phyloP scores from a whole-genome alignment of 2,329 filamentous ascomycete genomes.

The Microsporum audouinii region DNA sequence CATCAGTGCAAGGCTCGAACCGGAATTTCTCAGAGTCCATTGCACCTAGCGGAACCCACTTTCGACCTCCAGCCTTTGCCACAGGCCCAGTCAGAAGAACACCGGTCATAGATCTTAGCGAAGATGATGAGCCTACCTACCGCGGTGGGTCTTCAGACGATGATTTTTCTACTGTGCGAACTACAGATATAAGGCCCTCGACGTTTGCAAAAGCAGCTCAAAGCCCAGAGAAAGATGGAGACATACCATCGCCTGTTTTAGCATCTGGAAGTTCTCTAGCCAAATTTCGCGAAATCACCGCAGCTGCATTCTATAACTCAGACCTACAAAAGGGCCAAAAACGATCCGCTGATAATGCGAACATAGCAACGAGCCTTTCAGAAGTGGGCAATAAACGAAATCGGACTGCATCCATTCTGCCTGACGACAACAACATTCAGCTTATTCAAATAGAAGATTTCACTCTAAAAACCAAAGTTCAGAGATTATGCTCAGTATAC shows the following conservation, averaged over 20 bases:
- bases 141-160: conserved; percentile 56
- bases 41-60: conserved; percentile 64
- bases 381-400: background rate
- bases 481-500: conserved; percentile 41
- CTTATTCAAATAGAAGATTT: conserved; percentile 44
- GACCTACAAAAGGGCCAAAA: conserved; percentile 9
- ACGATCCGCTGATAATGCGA: conserved; percentile 26
- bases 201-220: conserved; percentile 41
- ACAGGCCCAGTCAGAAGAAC: conserved; percentile 31
- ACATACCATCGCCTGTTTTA: conserved; percentile 32
- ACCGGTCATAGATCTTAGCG: conserved; percentile 39
- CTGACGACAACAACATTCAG: conserved; percentile 27
- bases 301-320: conserved; percentile 34
- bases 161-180: conserved; percentile 37
- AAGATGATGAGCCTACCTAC: conserved; percentile 46
- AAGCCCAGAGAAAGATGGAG: conserved; percentile 27
- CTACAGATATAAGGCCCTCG: conserved; percentile 50
- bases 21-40: conserved; percentile 46
- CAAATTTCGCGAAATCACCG: conserved; percentile 36
- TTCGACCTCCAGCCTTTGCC: conserved; percentile 41
- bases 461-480: conserved; percentile 40
- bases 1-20: conserved; percentile 34
- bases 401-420: background rate
- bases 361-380: conserved; percentile 23
- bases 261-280: conserved; percentile 20